Base-by-base conservation (phyloP, 441 rosid genomes). In the Melastoma candidum region DNA sequence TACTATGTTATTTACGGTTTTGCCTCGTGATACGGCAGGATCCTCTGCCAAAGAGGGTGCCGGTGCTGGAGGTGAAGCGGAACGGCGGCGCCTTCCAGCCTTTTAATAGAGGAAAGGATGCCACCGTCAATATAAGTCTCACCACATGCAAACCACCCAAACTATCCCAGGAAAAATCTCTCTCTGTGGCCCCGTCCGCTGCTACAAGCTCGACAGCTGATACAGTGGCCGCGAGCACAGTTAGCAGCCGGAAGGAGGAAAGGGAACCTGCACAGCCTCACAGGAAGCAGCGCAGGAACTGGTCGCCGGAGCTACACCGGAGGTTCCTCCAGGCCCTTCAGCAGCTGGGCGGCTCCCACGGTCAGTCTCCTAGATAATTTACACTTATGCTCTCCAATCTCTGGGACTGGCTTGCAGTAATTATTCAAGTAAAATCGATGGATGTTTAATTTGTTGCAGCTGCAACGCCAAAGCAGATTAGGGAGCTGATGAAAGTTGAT, bases 241-340 rank as follows among this genome's bases (percentile, higher is more conserved):
- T 32, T 32, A 32, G 41, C 41, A 8, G 41, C 41, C 41, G 7
- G 41, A 32, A 32, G 41, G 41, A 32, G 8, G 41, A 32, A 6
- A 32, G 41, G 41, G 41, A 32, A 32, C 41, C 41, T 8, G 41
- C 41, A 6, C 41, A 32, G 41, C 7, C 49, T 22, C 44, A 48
- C 53, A 54, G 66, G 44, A 62, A 62, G 54, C 66, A 54, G 26
- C 69, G 97, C 62, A 81, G 93, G 63, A 79, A 85, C 55, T 90
- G 97, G 96, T 87, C 95, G 4, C 82, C 87, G 41, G 97, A 84
- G 64, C 65, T 90, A 71, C 96, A 87, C 61, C 65, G 90, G 61
- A 63, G 85, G 27, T 90, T 90, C 75, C 53, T 87, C 39, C 74
- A 74, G 39, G 84, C 95, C 17, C 96, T 87, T 62, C 83, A 85